Conservation (phyloP, 495 filamentous ascomycete genomes). For the Penicillium cosmopolitanum region DNA sequence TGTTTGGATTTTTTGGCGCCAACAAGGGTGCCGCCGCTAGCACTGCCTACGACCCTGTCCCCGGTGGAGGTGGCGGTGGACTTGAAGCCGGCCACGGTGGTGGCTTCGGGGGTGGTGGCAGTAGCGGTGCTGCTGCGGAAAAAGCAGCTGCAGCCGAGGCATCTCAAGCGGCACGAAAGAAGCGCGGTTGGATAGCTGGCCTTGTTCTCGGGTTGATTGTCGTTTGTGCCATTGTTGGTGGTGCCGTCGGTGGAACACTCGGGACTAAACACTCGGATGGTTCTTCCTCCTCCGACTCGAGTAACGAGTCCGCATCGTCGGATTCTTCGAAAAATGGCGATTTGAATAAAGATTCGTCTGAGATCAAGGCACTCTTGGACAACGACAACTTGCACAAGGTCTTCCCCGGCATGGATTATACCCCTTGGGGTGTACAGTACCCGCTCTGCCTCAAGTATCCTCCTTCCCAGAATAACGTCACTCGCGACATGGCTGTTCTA, state of each 20-base stretch:
- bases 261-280: slow-evolving; percentile 44
- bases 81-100: slow-evolving; percentile 10
- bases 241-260: slow-evolving; percentile 74
- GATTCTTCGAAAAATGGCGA: slow-evolving; percentile 65
- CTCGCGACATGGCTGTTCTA: slow-evolving; percentile 86
- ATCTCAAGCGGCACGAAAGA: slow-evolving; percentile 61
- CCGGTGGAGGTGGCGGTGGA: slow-evolving; percentile 30
- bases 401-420: slow-evolving; percentile 97
- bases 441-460: slow-evolving; percentile 79
- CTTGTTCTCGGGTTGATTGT: slow-evolving; percentile 63
- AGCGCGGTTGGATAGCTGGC: slow-evolving; percentile 70
- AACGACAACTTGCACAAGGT: slow-evolving; percentile 86
- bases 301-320: slow-evolving; percentile 33
- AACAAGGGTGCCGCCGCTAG: slow-evolving; percentile 41
- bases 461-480: slow-evolving; percentile 91
- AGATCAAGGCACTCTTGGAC: slow-evolving; percentile 81
- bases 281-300: slow-evolving; percentile 10
- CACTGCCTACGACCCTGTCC: slow-evolving; percentile 57
- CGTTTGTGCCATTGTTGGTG: slow-evolving; percentile 74
- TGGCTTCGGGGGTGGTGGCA: neutral
- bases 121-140: slow-evolving; percentile 39
- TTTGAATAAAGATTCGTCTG: slow-evolving; percentile 69
- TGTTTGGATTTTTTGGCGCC: slow-evolving; percentile 46
- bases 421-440: slow-evolving; percentile 87
- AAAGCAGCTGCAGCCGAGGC: slow-evolving; percentile 48